Evolutionary conservation across 225 moss, liverwort and hornwort species (phyloP).

Genomic region (Bryum argenteum): DNA sequence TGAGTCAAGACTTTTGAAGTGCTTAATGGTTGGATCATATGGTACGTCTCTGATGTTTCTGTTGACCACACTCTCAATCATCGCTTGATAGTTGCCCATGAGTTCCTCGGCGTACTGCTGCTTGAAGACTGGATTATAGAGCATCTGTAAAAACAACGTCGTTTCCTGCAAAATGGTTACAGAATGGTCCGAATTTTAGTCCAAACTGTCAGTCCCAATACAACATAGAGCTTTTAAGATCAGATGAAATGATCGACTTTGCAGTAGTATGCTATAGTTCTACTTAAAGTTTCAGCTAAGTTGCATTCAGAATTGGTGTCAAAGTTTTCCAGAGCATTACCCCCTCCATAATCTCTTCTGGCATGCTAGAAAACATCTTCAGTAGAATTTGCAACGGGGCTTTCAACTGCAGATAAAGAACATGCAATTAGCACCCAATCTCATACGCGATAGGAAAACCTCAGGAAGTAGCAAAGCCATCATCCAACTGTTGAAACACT

Average conservation of each 20-base stretch:
- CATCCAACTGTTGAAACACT: neutral
- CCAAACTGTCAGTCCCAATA: neutral
- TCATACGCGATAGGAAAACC: constrained; percentile 7
- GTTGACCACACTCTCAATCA: constrained; percentile 64
- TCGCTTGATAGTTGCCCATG: constrained; percentile 70
- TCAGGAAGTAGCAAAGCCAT: neutral
- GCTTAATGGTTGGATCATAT: constrained; percentile 39
- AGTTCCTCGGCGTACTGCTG: constrained; percentile 81
- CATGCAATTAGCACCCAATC: constrained; percentile 21
- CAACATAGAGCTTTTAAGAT: constrained; percentile 9
- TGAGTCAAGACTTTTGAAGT: constrained; percentile 80
- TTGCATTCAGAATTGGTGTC: constrained; percentile 14
- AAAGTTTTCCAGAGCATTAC: constrained; percentile 51
- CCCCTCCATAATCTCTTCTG: constrained; percentile 85
- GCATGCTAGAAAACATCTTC: constrained; percentile 76
- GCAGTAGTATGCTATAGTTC: neutral
- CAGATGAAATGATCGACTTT: neutral
- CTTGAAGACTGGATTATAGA: constrained; percentile 79
- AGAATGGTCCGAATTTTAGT: constrained; percentile 14
- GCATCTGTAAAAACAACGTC: constrained; percentile 94
- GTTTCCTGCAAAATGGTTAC: constrained; percentile 73
- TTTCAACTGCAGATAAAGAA: constrained; percentile 41
- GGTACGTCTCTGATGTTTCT: constrained; percentile 15
- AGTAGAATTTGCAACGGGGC: constrained; percentile 70
- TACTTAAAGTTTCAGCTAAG: neutral